Base-by-base conservation (phyloP, 495 filamentous ascomycete species). In the Apiosordaria backusii region DNA sequence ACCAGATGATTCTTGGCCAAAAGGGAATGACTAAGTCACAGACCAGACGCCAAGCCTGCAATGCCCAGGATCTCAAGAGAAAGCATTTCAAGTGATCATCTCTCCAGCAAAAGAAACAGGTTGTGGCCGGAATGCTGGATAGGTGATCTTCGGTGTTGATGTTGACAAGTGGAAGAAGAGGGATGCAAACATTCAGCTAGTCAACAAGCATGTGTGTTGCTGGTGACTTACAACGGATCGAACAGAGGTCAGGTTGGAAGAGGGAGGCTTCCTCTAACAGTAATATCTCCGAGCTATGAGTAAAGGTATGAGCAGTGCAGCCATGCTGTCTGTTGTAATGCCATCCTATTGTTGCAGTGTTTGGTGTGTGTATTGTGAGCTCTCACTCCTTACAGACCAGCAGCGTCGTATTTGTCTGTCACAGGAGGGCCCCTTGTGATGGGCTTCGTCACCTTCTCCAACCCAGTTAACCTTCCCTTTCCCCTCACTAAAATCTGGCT, bases 331-430 rank as follows among this genome's bases (percentile, higher is more conserved):
- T 60, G 57, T 29, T 9, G 50, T 57, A 6, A 23, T 22, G 61
- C 50, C 26, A 55, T 55, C 2, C 22, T 18, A 23, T 53, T 24
- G 50, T 3, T 57, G 60, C 10, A 18, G 15, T 50, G 45, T 22
- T 10, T 15, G 0, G 22, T 53, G 1, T 21, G 50, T 18, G 25
- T 7, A 26, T 27, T 7, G 50, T 27, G 22, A 63, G 61, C 18
- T 35, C 29, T 58, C 58, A 63, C 27, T 10, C 24, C 18, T 74
- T 64, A 76, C 23, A 74, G 35, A 0, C 74, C 74, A 52, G 74
- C 54, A 24, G 74, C 70, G 35, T 68, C 65, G 61, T 74, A 78
- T 45, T 73, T 70, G 13, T 73, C 73, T 26, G 61, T 65, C 19
- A 73, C 60, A 10, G 65, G 63, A 23, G 65, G 35, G 57, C 53